These are phyloP conservation scores for Lachancea nothofagi DNA, from an alignment of 805 yeast genomes.

Conservation along the genomic window DNA sequence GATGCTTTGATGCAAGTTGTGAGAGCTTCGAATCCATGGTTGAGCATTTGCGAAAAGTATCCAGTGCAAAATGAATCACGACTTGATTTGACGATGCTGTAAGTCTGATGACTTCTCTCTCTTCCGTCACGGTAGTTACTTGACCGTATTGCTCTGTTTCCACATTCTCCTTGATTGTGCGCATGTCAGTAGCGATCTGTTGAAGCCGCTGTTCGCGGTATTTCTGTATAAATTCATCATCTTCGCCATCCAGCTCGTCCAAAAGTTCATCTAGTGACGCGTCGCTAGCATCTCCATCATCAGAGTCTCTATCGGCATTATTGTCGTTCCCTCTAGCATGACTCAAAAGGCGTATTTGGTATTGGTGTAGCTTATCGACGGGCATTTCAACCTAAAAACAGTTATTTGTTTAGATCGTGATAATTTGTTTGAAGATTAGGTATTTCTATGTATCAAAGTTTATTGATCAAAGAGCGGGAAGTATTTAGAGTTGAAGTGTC, in stretches of 20 bases:
- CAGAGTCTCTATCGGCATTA: not conserved
- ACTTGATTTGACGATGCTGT: conserved; percentile 40
- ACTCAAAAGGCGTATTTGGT: not conserved
- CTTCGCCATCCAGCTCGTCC: conserved; percentile 46
- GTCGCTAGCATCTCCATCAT: conserved; percentile 11
- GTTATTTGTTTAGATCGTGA: too few species aligned
- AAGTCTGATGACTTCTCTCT: conserved; percentile 50
- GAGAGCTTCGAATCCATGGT: conserved; percentile 46
- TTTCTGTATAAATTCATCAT: conserved; percentile 41
- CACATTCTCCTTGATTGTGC: conserved; percentile 33
- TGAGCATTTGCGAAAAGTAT: conserved; percentile 54
- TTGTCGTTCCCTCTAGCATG: not conserved
- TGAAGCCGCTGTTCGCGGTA: conserved; percentile 63
- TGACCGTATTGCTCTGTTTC: conserved; percentile 41
- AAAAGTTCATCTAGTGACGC: conserved; percentile 39
- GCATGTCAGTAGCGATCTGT: conserved; percentile 43
- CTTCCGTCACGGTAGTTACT: conserved; percentile 41
- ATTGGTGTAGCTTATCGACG: conserved; percentile 1
- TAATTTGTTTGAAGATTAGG: too few species aligned
- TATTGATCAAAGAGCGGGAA: too few species aligned
- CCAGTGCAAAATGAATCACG: conserved; percentile 61
- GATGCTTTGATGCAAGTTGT: conserved; percentile 51
- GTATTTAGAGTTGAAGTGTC: too few species aligned
- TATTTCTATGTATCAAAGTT: too few species aligned
- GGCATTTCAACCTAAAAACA: not conserved